Percentiles rank a stretch among this genome's conserved stretches.
phyloP scores from a whole-genome alignment of 1,284 basidiomycete genomes.

The Rhodotorula sp. region DNA sequence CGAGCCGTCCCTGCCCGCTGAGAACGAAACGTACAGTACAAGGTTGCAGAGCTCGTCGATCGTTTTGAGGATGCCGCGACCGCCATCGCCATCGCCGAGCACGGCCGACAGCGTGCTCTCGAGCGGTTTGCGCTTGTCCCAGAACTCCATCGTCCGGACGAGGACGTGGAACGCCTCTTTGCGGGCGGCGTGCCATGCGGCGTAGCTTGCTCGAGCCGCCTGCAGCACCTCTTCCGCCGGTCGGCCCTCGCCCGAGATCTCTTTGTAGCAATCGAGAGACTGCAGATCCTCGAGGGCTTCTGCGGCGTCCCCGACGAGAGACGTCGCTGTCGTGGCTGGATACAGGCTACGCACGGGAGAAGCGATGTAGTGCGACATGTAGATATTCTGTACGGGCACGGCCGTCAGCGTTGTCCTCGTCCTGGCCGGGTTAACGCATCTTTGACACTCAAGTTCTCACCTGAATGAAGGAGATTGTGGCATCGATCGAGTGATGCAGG shows the following conservation, averaged over 20 bases:
- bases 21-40: constrained; percentile 15
- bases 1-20: too few species aligned
- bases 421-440: too few species aligned
- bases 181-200: neutral
- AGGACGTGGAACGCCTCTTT: constrained; percentile 16
- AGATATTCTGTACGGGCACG: constrained; percentile 11
- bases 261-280: neutral
- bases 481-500: constrained; percentile 37
- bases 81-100: constrained; percentile 9
- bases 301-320: neutral
- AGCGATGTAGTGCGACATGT: constrained; percentile 28
- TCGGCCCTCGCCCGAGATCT: neutral
- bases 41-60: constrained; percentile 24
- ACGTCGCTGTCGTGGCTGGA: neutral
- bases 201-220: neutral
- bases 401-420: neutral
- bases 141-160: constrained; percentile 14
- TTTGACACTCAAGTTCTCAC: constrained; percentile 1
- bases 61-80: neutral
- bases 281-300: neutral
- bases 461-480: constrained; percentile 31
- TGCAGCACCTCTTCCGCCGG: neutral
- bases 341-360: constrained; percentile 1
- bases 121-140: constrained; percentile 27
- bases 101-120: constrained; percentile 7